Evolutionary conservation across 306 rosid genomes (phyloP).

Genomic region (Quercus rubra): DNA sequence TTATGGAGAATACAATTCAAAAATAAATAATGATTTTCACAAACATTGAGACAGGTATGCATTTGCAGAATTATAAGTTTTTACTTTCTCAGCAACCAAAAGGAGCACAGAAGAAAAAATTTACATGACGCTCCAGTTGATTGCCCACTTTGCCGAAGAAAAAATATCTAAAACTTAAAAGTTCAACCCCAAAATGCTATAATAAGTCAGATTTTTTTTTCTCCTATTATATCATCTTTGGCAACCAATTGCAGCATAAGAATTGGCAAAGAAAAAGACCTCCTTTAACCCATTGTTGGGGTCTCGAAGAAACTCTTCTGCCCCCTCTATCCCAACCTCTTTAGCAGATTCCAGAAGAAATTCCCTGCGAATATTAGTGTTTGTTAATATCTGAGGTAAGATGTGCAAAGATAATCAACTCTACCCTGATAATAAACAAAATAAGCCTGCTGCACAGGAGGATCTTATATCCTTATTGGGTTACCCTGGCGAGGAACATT

Average conservation of each 20-base stretch:
- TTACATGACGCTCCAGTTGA: background rate
- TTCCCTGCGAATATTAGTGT: conserved; percentile 44
- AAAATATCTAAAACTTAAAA: background rate
- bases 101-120: background rate
- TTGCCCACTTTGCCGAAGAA: background rate
- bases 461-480: background rate
- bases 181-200: background rate
- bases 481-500: background rate
- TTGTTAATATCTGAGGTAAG: conserved; percentile 10
- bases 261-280: conserved; percentile 38
- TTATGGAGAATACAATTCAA: background rate
- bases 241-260: conserved; percentile 4
- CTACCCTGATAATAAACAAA: background rate
- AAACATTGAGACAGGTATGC: background rate
- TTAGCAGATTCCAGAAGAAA: conserved; percentile 79
- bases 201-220: background rate
- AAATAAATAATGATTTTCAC: background rate
- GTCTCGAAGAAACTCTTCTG: conserved; percentile 76
- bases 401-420: background rate
- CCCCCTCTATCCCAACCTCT: conserved; percentile 73
- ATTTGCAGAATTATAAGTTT: background rate
- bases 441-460: background rate
- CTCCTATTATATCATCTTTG: background rate
- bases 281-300: conserved; percentile 74
- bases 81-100: background rate